Conservation (phyloP, 208 protist genomes). For the Wallacemonas sp. region DNA sequence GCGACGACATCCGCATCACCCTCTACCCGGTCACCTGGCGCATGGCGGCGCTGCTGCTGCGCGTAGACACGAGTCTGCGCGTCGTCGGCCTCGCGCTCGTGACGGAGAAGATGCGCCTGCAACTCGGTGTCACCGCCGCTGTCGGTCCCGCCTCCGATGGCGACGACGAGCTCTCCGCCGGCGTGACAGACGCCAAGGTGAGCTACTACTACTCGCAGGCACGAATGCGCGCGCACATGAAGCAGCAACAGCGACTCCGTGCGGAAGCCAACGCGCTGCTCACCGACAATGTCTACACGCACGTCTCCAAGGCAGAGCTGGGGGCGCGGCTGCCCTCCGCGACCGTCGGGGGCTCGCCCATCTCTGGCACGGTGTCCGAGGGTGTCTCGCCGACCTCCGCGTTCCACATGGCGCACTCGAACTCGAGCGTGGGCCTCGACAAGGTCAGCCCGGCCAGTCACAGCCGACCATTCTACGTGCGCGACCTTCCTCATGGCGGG, state of each 20-base stretch:
- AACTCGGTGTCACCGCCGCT: background rate
- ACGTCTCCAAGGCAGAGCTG: conserved; percentile 37
- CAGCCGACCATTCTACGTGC: conserved; percentile 10
- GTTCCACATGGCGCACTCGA: background rate
- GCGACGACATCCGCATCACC: conserved; percentile 18
- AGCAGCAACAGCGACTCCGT: conserved; percentile 17
- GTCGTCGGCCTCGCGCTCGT: background rate
- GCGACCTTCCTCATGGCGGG: conserved; percentile 5
- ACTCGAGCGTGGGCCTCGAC: background rate
- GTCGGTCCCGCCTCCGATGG: background rate
- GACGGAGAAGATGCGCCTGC: conserved; percentile 6
- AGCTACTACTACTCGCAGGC: conserved; percentile 14
- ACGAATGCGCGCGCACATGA: background rate
- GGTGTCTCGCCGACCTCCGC: conserved; percentile 11
- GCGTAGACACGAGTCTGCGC: conserved; percentile 21
- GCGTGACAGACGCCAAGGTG: conserved; percentile 8
- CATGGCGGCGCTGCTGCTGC: conserved; percentile 25
- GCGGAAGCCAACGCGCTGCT: conserved; percentile 25
- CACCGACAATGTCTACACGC: conserved; percentile 47
- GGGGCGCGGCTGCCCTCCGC: conserved; percentile 9
- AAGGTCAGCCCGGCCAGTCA: background rate
- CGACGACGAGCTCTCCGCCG: background rate
- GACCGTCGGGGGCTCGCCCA: background rate
- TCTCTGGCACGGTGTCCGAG: conserved; percentile 12
- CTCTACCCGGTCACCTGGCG: conserved; percentile 19